Conservation (phyloP, 495 filamentous ascomycete genomes). For the Evernia prunastri region DNA sequence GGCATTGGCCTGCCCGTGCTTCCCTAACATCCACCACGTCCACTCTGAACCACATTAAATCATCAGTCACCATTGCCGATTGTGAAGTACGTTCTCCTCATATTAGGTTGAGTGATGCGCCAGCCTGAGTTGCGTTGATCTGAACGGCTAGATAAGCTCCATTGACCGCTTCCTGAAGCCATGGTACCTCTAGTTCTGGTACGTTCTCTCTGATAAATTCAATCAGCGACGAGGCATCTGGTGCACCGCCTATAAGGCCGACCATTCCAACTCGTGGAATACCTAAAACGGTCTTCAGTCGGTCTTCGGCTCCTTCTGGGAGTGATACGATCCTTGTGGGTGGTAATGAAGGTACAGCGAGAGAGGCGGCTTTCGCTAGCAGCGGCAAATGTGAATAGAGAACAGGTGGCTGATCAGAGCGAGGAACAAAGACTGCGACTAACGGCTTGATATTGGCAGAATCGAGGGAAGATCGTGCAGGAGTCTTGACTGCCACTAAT, state of each 20-base stretch:
- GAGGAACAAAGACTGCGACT: slow-evolving; percentile 48
- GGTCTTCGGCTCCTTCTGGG: slow-evolving; percentile 44
- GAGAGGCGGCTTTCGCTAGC: slow-evolving; percentile 47
- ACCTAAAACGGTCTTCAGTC: slow-evolving; percentile 44
- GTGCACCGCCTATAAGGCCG: slow-evolving; percentile 45
- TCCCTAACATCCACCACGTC: no score
- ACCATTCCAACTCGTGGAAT: slow-evolving; percentile 55
- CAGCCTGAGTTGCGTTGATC: slow-evolving; percentile 12
- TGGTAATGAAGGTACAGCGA: slow-evolving; percentile 30
- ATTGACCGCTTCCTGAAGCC: slow-evolving; percentile 29
- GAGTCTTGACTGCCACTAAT: background rate
- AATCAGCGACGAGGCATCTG: slow-evolving; percentile 43
- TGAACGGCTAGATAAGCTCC: slow-evolving; percentile 24
- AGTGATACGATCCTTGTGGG: slow-evolving; percentile 51
- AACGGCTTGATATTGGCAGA: slow-evolving; percentile 23
- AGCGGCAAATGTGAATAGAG: slow-evolving; percentile 56
- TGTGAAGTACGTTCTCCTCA: no score
- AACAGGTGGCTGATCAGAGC: slow-evolving; percentile 42
- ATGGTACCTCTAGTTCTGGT: slow-evolving; percentile 31
- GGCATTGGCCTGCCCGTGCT: background rate
- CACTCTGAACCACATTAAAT: background rate
- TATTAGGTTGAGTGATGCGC: slow-evolving; percentile 5
- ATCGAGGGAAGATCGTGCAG: background rate
- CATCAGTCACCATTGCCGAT: background rate
- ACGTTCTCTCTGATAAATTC: slow-evolving; percentile 46